Base-by-base conservation (phyloP, 805 yeast genomes). In the Metschnikowia orientalis region DNA sequence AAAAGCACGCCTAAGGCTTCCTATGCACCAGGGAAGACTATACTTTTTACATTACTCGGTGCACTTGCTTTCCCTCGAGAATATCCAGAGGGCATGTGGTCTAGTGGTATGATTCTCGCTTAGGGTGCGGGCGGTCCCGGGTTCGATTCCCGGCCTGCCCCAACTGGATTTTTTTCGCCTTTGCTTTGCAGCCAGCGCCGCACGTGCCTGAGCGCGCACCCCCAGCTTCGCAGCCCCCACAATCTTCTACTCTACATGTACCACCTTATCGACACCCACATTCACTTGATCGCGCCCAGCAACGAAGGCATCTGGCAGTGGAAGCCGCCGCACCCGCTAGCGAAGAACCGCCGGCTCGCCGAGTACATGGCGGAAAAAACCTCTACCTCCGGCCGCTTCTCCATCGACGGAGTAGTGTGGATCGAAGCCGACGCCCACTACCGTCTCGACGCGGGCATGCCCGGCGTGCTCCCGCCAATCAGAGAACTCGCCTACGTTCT, bases 121-220 rank as follows among this genome's bases (percentile, higher is more conserved):
- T 60, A 60, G 69, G 69, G 69, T 63, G 68, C 66, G 66, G 55
- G 69, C 51, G 69, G 68, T 62, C 67, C 67, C 52, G 68, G 66
- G 69, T 63, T 63, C 69, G 61, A 63, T 57, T 63, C 69, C 66
- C 68, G 52, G 67, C 65, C 54, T 54, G 61, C 68, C 68, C 69
- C 68, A 23, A 28, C 35, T 21, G 23, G 23, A 21, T 29, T 37
- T 35, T 31, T 28, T 28, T 28, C 11, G 23, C 6, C 6, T 7
- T 8, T 8, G 20, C 8, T n/a, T n/a, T n/a, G n/a, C n/a, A n/a
- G n/a, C n/a, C n/a, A n/a, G n/a, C n/a, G n/a, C n/a, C n/a, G n/a
- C n/a, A n/a, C n/a, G n/a, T n/a, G n/a, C n/a, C n/a, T n/a, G n/a
- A n/a, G n/a, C n/a, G n/a, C n/a, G n/a, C n/a, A n/a, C n/a, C n/a